phyloP scores from a whole-genome alignment of 129 eudicot species.

The Pseudognaphalium luteoalbum region DNA sequence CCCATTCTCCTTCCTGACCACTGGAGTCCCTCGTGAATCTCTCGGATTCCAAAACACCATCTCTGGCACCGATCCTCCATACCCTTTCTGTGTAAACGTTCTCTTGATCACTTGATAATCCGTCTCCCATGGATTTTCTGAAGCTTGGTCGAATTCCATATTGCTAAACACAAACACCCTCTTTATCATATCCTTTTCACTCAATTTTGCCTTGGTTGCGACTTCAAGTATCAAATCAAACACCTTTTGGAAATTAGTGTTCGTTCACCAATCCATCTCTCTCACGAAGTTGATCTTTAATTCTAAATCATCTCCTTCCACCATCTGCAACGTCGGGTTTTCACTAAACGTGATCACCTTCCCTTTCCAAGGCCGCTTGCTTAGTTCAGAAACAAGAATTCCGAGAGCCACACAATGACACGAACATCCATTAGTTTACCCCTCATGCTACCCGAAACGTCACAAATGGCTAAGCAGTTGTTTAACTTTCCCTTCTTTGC shows the following conservation, averaged over 20 bases:
- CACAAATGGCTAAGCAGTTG: constrained; percentile 35
- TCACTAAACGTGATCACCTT: too few relatives aligned
- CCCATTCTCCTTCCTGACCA: not conserved
- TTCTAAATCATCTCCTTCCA: too few relatives aligned
- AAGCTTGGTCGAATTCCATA: too few relatives aligned
- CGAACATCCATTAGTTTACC: constrained; percentile 29
- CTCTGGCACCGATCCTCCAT: constrained; percentile 26
- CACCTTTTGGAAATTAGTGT: too few relatives aligned
- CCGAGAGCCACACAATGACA: constrained; percentile 30
- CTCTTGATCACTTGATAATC: constrained; percentile 22
- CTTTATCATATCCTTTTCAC: too few relatives aligned
- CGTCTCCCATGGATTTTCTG: too few relatives aligned
- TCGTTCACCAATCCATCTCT: too few relatives aligned
- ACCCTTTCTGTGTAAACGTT: constrained; percentile 27
- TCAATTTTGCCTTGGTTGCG: constrained; percentile 20
- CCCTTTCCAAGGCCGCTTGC: constrained; percentile 29
- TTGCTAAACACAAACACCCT: too few relatives aligned
- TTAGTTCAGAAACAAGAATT: constrained; percentile 1
- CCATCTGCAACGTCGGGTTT: too few relatives aligned
- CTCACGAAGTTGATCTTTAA: too few relatives aligned
- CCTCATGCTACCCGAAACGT: constrained; percentile 30
- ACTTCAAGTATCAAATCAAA: constrained; percentile 20
- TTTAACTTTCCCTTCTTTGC: constrained; percentile 24
- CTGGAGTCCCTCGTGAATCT: constrained; percentile 14
- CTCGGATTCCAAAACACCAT: constrained; percentile 38